phyloP scores from a whole-genome alignment of 2,329 filamentous ascomycete species.

The Aspergillus amoenus region DNA sequence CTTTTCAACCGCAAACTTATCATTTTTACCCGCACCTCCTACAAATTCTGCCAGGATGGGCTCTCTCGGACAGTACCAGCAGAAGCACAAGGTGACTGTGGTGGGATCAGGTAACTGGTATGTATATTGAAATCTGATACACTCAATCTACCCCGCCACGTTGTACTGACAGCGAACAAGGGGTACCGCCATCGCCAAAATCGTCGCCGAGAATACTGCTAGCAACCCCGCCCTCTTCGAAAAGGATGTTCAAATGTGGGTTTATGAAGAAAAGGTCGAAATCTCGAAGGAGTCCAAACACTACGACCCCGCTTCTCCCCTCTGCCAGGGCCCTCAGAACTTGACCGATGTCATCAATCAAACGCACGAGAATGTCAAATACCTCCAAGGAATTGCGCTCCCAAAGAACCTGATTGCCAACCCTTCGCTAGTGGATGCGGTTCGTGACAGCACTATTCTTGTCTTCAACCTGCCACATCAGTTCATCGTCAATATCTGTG shows the following conservation, averaged over 20 bases:
- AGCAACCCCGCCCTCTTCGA: conserved; percentile 80
- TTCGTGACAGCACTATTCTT: conserved; percentile 80
- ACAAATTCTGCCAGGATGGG: conserved; percentile 28
- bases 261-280: conserved; percentile 87
- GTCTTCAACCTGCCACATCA: conserved; percentile 93
- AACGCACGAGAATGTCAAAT: conserved; percentile 95
- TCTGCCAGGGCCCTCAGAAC: conserved; percentile 71
- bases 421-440: conserved; percentile 61
- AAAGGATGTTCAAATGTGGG: conserved; percentile 95
- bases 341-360: conserved; percentile 89
- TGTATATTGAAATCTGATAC: conserved; percentile 19
- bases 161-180: conserved; percentile 83
- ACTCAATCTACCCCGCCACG: conserved; percentile 49
- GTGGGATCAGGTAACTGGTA: conserved; percentile 97
- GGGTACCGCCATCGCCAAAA: conserved; percentile 97
- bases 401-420: conserved; percentile 64
- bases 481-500: conserved; percentile 85
- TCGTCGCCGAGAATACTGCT: conserved; percentile 87
- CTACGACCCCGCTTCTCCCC: conserved; percentile 77
- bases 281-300: conserved; percentile 70
- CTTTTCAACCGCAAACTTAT: conserved; percentile 16
- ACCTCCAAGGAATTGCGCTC: conserved; percentile 83
- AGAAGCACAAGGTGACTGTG: conserved; percentile 60
- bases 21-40: conserved; percentile 2
- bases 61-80: conserved; percentile 30